phyloP scores from a whole-genome alignment of 2,329 filamentous ascomycete species.

The Boeremia exigua region DNA sequence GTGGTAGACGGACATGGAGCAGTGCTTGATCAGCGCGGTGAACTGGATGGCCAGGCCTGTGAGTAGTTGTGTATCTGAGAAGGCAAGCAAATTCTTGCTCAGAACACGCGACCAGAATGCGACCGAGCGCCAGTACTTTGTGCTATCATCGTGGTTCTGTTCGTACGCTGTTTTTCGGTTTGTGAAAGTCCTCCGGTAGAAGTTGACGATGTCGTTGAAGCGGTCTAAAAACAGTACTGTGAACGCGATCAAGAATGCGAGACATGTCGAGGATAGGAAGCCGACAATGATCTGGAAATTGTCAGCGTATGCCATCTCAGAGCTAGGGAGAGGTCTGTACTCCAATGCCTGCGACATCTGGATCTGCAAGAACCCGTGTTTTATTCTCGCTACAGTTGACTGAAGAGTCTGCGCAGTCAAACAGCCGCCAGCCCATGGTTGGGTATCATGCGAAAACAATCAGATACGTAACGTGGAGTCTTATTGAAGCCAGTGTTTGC shows the following conservation, averaged over 20 bases:
- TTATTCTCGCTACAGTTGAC: conserved; percentile 19
- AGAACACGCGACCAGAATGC: conserved; percentile 40
- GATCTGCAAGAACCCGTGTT: conserved; percentile 29
- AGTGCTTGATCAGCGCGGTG: conserved; percentile 40
- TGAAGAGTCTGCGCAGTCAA: conserved; percentile 26
- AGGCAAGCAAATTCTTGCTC: conserved; percentile 40
- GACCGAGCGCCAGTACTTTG: conserved; percentile 36
- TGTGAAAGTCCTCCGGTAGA: conserved; percentile 21
- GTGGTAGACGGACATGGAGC: conserved; percentile 40
- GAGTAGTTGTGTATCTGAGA: conserved; percentile 41
- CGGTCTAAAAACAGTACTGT: conserved; percentile 38
- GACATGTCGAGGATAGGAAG: conserved; percentile 37
- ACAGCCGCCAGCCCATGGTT: conserved; percentile 24
- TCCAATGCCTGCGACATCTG: conserved; percentile 40
- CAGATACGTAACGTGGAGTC: neutral
- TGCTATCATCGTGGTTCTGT: conserved; percentile 11
- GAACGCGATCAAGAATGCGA: conserved; percentile 38
- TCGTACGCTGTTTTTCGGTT: conserved; percentile 20
- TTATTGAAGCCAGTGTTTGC: neutral
- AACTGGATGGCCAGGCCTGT: conserved; percentile 43
- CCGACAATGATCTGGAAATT: conserved; percentile 30
- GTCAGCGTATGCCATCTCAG: conserved; percentile 4
- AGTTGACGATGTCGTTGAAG: conserved; percentile 28
- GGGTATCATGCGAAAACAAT: neutral
- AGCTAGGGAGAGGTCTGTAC: conserved; percentile 15